phyloP scores from a whole-genome alignment of 345 rosid species.

The Sisymbrium irio region DNA sequence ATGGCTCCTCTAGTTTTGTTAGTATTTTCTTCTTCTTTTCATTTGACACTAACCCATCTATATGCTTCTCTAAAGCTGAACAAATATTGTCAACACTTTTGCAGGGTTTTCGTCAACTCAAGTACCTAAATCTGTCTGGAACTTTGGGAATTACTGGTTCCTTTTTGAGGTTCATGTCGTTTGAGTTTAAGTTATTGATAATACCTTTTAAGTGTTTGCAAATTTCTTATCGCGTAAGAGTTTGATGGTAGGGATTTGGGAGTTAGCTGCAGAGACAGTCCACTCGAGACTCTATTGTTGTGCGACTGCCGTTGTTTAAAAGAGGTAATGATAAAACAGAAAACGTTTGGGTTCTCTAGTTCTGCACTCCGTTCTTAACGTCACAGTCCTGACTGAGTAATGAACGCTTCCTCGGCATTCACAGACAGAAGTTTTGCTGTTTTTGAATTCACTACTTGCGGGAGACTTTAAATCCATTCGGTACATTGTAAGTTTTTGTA shows the following conservation, averaged over 20 bases:
- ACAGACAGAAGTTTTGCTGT: conserved; percentile 68
- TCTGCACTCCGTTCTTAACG: background rate
- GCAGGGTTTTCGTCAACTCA: conserved; percentile 76
- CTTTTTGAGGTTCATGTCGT: conserved; percentile 62
- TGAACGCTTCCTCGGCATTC: conserved; percentile 22
- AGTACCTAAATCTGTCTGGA: conserved; percentile 64
- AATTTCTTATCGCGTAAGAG: conserved; percentile 6
- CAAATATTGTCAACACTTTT: background rate
- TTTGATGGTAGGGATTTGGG: conserved; percentile 59
- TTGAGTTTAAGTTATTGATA: background rate
- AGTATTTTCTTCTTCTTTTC: background rate
- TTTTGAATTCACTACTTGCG: conserved; percentile 53
- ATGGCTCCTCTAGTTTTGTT: conserved; percentile 3
- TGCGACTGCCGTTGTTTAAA: conserved; percentile 67
- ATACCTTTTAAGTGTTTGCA: background rate
- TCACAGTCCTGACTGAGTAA: conserved; percentile 5
- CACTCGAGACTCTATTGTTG: conserved; percentile 67
- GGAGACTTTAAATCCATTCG: conserved; percentile 72
- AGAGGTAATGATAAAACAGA: conserved; percentile 47
- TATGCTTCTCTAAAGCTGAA: background rate
- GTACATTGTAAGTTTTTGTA: conserved; percentile 53
- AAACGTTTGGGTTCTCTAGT: background rate
- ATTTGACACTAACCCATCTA: conserved; percentile 15
- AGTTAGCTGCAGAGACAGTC: conserved; percentile 45
- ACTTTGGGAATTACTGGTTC: conserved; percentile 59